Evolutionary conservation across 805 yeast species (phyloP).

Genomic region (Candida nemodendra): DNA sequence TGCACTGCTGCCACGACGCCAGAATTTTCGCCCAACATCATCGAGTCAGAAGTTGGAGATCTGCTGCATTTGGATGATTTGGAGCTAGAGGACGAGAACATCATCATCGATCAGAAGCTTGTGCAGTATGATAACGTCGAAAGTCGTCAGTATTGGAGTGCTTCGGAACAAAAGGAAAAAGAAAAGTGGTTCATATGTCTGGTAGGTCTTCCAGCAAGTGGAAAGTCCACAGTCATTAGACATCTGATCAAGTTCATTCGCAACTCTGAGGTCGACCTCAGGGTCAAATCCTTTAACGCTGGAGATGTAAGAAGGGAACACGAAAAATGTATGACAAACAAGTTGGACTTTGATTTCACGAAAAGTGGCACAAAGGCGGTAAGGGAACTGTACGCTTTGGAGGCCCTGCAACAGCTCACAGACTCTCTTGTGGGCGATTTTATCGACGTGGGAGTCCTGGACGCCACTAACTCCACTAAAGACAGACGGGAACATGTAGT

Average conservation of each 20-base stretch:
- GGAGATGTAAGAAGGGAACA: conserved; percentile 48
- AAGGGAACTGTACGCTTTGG: conserved; percentile 93
- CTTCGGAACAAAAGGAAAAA: conserved; percentile 5
- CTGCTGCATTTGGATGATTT: conserved; percentile 23
- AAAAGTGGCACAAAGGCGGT: conserved; percentile 45
- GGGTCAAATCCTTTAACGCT: conserved; percentile 44
- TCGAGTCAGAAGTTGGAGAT: conserved; percentile 30
- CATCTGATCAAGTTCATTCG: conserved; percentile 28
- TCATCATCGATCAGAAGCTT: conserved; percentile 14
- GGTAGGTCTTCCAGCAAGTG: conserved; percentile 94
- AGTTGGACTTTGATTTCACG: conserved; percentile 36
- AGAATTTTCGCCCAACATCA: conserved; percentile 30
- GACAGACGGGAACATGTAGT: conserved; percentile 56
- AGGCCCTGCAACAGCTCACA: conserved; percentile 76
- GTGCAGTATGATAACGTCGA: conserved; percentile 8
- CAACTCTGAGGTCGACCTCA: conserved; percentile 10
- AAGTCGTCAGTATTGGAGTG: conserved; percentile 2
- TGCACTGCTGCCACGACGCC: conserved; percentile 29
- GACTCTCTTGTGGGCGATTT: conserved; percentile 69
- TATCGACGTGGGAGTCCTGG: conserved; percentile 90
- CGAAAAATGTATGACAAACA: conserved; percentile 21
- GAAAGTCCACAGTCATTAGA: conserved; percentile 58
- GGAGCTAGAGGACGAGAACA: conserved; percentile 21
- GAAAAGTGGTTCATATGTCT: conserved; percentile 34
- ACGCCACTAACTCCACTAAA: conserved; percentile 64